Evolutionary conservation across 768 basidiomycete genomes (phyloP), one percentile per base, ranked within the genome.

Genomic region (Tylopilus cervinicoccineus): DNA sequence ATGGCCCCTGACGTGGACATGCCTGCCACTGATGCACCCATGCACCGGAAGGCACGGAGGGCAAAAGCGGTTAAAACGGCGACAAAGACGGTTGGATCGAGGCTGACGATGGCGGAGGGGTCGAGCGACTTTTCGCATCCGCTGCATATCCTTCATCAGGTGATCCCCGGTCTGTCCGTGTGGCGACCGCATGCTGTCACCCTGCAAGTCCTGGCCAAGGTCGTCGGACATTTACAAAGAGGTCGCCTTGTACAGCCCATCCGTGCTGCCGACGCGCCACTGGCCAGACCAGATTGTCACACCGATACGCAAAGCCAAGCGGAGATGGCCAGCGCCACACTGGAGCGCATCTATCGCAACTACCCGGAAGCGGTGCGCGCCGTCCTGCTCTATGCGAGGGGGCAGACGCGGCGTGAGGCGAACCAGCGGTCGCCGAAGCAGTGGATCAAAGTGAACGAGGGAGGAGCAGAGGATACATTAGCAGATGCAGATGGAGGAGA

Each of bases 141-240:
- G 6, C 68, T 90, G 29, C 73, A 78, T 51, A 64, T 84, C 31
- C 71, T 89, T 5, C 79, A 82, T 54, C 76, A 79, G 50, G 74
- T 85, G 45, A 75, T 81, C 5, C 84, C 86, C 11, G 64, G 72
- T 20, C 86, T 83, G 80, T 76, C 79, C 39, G 61, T 69, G 38
- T 89, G 86, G 88, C 72, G 71, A 37, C 79, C 83, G n/a, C 84
- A 86, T 57, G 60, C 53, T 23, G 68, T 69, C 38, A 72, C 80
- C 6, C 61, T 85, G 45, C 63, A 66, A 2, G 56, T 79, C 9
- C 63, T 90, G 39, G 63, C 75, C 23, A 59, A 68, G 5, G 77
- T 76, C 2, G 54, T 83, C 11, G 57, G 64, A 14, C 73, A 74
- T 39, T 71, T 90, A 22, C 67, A 71, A 51, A 63, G 71, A 11